Evolutionary conservation across 371 early-diverging fungal species (phyloP), one percentile per base, ranked within the genome.

Genomic region (Actinomortierella ambigua): DNA sequence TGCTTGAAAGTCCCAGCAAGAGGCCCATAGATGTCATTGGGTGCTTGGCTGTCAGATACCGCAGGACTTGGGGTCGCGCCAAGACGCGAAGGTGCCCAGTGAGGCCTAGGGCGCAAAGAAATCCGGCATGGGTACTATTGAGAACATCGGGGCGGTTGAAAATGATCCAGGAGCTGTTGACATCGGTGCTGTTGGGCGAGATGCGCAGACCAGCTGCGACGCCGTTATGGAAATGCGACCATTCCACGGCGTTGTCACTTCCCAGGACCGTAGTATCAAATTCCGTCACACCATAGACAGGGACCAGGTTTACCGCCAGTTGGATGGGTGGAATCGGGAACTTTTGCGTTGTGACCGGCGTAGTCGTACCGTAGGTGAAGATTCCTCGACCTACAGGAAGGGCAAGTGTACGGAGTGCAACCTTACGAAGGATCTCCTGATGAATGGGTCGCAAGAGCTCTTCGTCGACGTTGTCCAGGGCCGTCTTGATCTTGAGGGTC

Each of bases 141-240:
- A 83, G 66, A 53, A 83, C 78, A 0, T 75, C 64, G 4, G 88
- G 88, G 56, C 80, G 75, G 59, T 90, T 92, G 63, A 86, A 87
- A 9, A 84, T 73, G 50, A 96, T 90, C 97, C 97, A 96, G 6
- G 90, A 86, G 9, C 82, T 82, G 15, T 79, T 82, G 8, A 92
- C 77, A 8, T 78, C 78, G 8, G 53, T 54, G 55, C 82, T 79
- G 15, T 81, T 80, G 0, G 85, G 81, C 1, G 85, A 81, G 0
- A 95, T 83, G 6, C 88, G 79, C 5, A 95, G 79, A 4, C 90
- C 95, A 1, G 90, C 83, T 18, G 94, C 89, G 0, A 92, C 94
- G 0, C 96, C 97, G 51, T 89, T 86, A 70, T 96, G 95, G 61
- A 96, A 95, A 7, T 84, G 76, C 0, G 95, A 90, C 97, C 96